Base-by-base conservation (phyloP, 768 basidiomycete species). In the Termitomyces sp. region DNA sequence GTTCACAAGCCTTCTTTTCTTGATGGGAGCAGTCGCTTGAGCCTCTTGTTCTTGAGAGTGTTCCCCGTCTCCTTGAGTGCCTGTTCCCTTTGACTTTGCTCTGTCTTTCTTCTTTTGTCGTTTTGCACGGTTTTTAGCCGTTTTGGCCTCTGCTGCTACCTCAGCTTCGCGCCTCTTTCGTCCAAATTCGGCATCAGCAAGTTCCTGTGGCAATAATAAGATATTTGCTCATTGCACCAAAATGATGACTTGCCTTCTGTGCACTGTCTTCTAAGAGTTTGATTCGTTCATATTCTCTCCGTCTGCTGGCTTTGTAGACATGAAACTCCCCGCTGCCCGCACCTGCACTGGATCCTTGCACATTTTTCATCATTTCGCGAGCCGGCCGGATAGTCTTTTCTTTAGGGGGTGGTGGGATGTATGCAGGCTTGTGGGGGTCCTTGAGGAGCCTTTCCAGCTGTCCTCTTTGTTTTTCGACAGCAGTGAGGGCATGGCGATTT, bases 351-450 rank as follows among this genome's bases (percentile, higher is more conserved):
- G 92, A 95, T 0, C 97, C 97, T 70, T 98, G 95, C 7, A 99
- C 96, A 63, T 98, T 98, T 80, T 97, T 98, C 91, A 99, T 98
- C 91, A 94, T 94, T 68, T 94, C 97, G 46, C 91, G 79, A 9
- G 95, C 78, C 1, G 94, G 77, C 18, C 94, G 77, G 29, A 98
- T 76, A 0, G 77, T 78, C 75, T 91, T 94, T 58, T 91, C 89
- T 68, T 91, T 89, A 5, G 89, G 88, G 1, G 89, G 77, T n/a
- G 80, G 64, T 2, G 95, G 93, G 10, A 98, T 73, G 65, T 82
- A 82, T 1, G 86, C 91, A 1, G 86, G 84, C 67, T 94, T 95
- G 7, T 80, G 68, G 0, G 97, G 97, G 63, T 98, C 91, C 67
- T 89, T 91, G 58, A 98, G 83, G 32, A 99, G 83, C 60, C 83